Evolutionary conservation across 495 filamentous ascomycete genomes (phyloP), one percentile per base, ranked within the genome.

Genomic region (Aspergillus hancockii): DNA sequence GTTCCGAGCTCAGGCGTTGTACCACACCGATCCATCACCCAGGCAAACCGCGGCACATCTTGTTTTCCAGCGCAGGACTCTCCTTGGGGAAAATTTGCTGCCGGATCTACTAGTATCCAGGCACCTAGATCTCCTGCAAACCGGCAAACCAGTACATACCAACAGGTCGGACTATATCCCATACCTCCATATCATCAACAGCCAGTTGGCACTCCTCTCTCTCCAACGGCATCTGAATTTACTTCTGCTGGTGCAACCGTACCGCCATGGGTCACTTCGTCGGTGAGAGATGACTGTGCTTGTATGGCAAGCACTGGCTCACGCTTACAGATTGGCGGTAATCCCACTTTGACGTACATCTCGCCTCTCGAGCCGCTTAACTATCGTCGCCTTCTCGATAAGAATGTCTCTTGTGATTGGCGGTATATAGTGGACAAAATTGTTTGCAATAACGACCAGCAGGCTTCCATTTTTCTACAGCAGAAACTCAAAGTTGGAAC

Each of bases 381-480:
- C 70, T 98, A 98, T 61, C 90, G 95, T 52, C 91, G 92, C 50
- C 83, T 98, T 9, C 87, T 98, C 36, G 94, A 98, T 69, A 93
- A 94, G 63, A 97, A 92, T 65, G 90, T 97, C 65, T 96, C 88
- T 57, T 97, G 93, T 79, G 94, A 98, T 75, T 98, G 95, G 94
- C 97, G 93, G 75, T 97, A 97, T 67, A 98, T 98, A 63, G 93
- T 98, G 38, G 95, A 98, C 75, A 98, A 98, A 79, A 98, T 98
- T 69, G 92, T 98, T 53, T 96, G 92, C 86, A 96, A 91, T 75
- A 98, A 98, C 69, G 94, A 98, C 66, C 94, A 98, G 69, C 94
- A 98, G 74, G 95, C 94, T 16, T 98, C 95, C 1, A 98, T 98
- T 62, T 98, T 98, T 73, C 77, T 98, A 25, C 94, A 98, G 71